Conservation (phyloP, 1,284 basidiomycete genomes). For the Apiotrichum brassicae region DNA sequence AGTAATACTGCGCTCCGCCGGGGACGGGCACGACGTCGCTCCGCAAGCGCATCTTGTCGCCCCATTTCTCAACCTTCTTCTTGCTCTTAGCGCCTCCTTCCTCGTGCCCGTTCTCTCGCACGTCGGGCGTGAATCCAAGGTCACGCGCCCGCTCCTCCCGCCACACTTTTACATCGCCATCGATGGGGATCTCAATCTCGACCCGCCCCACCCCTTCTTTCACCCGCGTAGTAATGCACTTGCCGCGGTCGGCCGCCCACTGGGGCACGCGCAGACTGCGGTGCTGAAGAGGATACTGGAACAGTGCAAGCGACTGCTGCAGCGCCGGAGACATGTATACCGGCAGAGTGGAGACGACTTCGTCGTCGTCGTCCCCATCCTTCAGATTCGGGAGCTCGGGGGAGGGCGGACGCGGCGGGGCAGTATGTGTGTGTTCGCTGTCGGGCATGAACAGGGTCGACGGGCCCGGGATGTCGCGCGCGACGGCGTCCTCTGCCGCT, state of each 20-base stretch:
- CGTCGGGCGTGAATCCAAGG: conserved; percentile 32
- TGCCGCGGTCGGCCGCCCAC: conserved; percentile 39
- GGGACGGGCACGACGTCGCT: conserved; percentile 37
- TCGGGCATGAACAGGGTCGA: conserved; percentile 31
- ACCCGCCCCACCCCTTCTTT: conserved; percentile 41
- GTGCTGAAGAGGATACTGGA: conserved; percentile 44
- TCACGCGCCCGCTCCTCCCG: conserved; percentile 42
- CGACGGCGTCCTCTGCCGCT: background rate
- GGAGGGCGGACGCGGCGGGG: background rate
- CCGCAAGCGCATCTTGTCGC: conserved; percentile 41
- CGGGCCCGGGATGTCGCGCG: conserved; percentile 29
- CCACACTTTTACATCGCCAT: conserved; percentile 39
- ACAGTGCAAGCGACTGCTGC: conserved; percentile 31
- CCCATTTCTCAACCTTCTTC: conserved; percentile 32
- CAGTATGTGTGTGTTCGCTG: background rate
- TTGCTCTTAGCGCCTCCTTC: conserved; percentile 9
- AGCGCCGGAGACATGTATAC: conserved; percentile 40
- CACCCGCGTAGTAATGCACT: conserved; percentile 38
- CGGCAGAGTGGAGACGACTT: conserved; percentile 36
- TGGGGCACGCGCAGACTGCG: conserved; percentile 27
- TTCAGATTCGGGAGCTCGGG: background rate
- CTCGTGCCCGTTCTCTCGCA: conserved; percentile 20
- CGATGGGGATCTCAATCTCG: conserved; percentile 45
- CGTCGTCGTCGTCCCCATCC: conserved; percentile 30
- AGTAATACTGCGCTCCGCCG: conserved; percentile 32